Conservation (phyloP, 1,284 basidiomycete genomes). For the Wolfiporia cocos region DNA sequence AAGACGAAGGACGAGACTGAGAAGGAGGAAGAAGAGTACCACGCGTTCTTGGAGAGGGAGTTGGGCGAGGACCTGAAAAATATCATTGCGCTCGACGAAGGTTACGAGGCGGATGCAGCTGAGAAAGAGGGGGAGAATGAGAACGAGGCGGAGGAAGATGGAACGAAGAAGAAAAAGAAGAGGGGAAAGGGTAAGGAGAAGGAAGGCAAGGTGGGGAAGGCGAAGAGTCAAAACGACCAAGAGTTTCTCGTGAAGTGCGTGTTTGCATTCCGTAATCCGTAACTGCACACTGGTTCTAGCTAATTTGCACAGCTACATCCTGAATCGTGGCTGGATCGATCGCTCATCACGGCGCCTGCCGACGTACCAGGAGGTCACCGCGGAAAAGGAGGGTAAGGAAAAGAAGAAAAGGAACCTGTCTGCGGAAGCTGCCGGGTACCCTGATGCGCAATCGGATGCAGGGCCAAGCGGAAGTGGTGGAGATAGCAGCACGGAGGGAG, state of each 20-base stretch:
- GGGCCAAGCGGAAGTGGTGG: slow-evolving; percentile 24
- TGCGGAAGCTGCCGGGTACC: no score
- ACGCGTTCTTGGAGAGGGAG: slow-evolving; percentile 73
- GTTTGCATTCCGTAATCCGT: slow-evolving; percentile 4
- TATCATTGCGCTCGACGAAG: slow-evolving; percentile 47
- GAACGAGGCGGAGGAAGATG: slow-evolving; percentile 25
- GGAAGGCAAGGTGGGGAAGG: slow-evolving; percentile 29
- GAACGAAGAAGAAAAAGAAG: slow-evolving; percentile 25
- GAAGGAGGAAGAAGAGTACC: slow-evolving; percentile 76
- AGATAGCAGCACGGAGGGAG: slow-evolving; percentile 24
- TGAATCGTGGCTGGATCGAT: slow-evolving; percentile 95
- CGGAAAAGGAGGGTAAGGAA: slow-evolving; percentile 30
- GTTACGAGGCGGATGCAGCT: slow-evolving; percentile 35
- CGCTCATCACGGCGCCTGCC: slow-evolving; percentile 64
- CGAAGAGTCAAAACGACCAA: slow-evolving; percentile 62
- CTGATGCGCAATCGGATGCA: slow-evolving; percentile 14
- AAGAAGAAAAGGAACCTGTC: no score
- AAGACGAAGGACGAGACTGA: slow-evolving; percentile 75
- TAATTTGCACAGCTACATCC: slow-evolving; percentile 66
- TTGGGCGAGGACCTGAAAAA: slow-evolving; percentile 73
- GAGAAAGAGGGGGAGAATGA: slow-evolving; percentile 21
- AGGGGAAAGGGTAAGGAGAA: slow-evolving; percentile 27
- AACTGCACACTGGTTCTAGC: neutral
- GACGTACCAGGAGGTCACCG: slow-evolving; percentile 77
- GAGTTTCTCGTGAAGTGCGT: slow-evolving; percentile 89